Base-by-base conservation (phyloP, 2,329 filamentous ascomycete species). In the Capronia coronata region DNA sequence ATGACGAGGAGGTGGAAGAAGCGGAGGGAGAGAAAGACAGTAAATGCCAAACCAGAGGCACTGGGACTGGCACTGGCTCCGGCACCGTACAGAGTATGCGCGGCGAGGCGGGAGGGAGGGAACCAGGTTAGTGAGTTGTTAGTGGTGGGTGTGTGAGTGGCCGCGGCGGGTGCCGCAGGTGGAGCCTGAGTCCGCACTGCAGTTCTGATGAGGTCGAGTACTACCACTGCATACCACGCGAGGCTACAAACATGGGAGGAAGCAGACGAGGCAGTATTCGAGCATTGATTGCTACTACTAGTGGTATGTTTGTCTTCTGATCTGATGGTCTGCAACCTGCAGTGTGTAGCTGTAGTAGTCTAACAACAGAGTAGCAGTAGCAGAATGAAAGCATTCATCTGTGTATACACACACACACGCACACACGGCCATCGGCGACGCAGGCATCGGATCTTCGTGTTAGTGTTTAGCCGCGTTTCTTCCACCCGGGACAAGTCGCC, bases 1-100 rank as follows among this genome's bases (percentile, higher is more conserved):
- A 56, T 56, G 42, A 44, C 42, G 44, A 51, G 44, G 51, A 54
- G 39, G 51, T 42, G 38, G 43, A 34, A 48, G 44, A 38, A 49
- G 25, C 25, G 25, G 25, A 10, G 10, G 25, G 25, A 27, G 25
- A 27, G 25, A 5, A 27, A 46, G 27, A 56, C 44, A 49, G 49
- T 46, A 45, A n/a, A 48, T 47, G 49, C 40, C 9, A 13, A 34
- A 13, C n/a, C n/a, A 37, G 11, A 37, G 34, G 34, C 34, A 37
- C 49, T 41, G 45, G 48, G 45, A 43, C 23, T n/a, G 21, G n/a
- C n/a, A n/a, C n/a, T n/a, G n/a, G n/a, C n/a, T n/a, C n/a, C n/a
- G n/a, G n/a, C n/a, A n/a, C n/a, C n/a, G n/a, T n/a, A n/a, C n/a
- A n/a, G 22, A 30, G 29, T 32, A 43, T 37, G 34, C 34, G 35